These are phyloP conservation scores for Arthroderma sp. DNA, from an alignment of 2,329 filamentous ascomycete species.

Conservation along the genomic window DNA sequence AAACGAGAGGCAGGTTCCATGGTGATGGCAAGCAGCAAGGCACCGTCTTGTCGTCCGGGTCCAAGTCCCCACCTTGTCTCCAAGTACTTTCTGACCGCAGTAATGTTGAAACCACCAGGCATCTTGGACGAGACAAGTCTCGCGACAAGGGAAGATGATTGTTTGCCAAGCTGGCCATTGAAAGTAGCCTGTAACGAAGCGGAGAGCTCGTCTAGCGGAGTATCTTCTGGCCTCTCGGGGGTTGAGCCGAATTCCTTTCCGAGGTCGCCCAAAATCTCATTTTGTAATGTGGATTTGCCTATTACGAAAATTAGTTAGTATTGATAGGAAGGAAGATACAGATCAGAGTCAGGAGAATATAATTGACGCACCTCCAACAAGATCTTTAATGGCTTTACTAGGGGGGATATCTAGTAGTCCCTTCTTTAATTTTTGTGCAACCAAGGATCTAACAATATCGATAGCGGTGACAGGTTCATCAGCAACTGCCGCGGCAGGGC, in stretches of 20 bases:
- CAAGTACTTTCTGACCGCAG: conserved; percentile 83
- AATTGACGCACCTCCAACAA: conserved; percentile 70
- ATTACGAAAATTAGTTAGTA: conserved; percentile 9
- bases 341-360: background rate
- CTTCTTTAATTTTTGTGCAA: conserved; percentile 98
- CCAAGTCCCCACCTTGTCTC: conserved; percentile 87
- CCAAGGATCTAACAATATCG: conserved; percentile 75
- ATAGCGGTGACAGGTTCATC: conserved; percentile 80
- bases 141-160: conserved; percentile 83
- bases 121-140: conserved; percentile 97
- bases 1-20: conserved; percentile 84
- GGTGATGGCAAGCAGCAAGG: conserved; percentile 74
- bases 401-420: conserved; percentile 73
- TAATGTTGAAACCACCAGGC: conserved; percentile 99
- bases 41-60: conserved; percentile 78
- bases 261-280: conserved; percentile 93
- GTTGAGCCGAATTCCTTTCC: conserved; percentile 98
- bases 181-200: conserved; percentile 97
- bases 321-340: background rate
- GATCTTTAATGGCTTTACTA: conserved; percentile 94
- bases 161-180: conserved; percentile 94
- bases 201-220: conserved; percentile 86
- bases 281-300: conserved; percentile 98
- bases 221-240: conserved; percentile 96
- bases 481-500: conserved; percentile 72